Base-by-base conservation (phyloP, 208 protist species). In the Strigomonas galati region DNA sequence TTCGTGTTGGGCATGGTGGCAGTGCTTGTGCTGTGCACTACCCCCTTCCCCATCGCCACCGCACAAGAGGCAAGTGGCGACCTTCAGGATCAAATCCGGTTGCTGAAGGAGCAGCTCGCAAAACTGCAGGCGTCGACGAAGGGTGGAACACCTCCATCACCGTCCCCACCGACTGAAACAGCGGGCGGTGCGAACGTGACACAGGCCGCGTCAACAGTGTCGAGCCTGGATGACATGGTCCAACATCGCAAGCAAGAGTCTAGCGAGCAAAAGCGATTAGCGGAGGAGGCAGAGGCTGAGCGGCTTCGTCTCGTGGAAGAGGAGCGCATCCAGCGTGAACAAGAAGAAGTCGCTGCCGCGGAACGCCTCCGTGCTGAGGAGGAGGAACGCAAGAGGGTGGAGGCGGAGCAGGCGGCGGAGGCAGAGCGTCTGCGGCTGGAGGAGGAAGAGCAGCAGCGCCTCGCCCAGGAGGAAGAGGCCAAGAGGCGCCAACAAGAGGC, bases 381-480 rank as follows among this genome's bases (percentile, higher is more conserved):
- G 30, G 30, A 37, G 32, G 32, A 37, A 9, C 32, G 32, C 9
- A 9, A 37, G 32, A 2, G 32, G 32, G 32, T 37, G 2, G 44
- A 27, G 12, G 60, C 23, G 40, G 46, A 53, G 24, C 1, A 30
- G 12, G 35, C 60, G 9, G 48, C 28, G 19, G 17, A 44, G 43
- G 44, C 40, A 15, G 40, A 46, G 40, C 40, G 40, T 19, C 40
- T n/a, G 40, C 40, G 40, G 26, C 26, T 48, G 24, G 61, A 67
- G 35, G 21, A 56, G 27, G 53, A 46, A 21, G 26, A 6, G 31
- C 32, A 6, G 48, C 7, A 53, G 35, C 35, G 32, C 24, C 37
- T 27, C 49, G 43, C 9, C 9, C 17, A 15, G 31, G 51, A 23
- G 43, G 43, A 12, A 35, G 43, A 5, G 3, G 49, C 5, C 48